Evolutionary conservation across 2,329 filamentous ascomycete species (phyloP).

Genomic region (Apiospora marii): DNA sequence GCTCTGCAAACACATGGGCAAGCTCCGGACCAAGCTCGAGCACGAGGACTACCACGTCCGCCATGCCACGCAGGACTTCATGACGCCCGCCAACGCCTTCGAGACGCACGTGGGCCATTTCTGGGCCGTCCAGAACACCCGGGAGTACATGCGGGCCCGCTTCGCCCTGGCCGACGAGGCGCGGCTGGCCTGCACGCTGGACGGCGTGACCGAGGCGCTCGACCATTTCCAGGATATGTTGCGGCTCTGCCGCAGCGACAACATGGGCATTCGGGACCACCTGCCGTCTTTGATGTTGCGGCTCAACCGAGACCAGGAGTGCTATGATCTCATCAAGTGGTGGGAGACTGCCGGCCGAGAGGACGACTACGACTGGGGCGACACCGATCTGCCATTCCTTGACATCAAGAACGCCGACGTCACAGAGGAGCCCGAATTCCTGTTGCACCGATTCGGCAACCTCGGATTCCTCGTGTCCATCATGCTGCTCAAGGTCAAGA

Average conservation of each 20-base stretch:
- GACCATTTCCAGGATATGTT: slow-evolving; percentile 54
- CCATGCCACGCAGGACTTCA: slow-evolving; percentile 36
- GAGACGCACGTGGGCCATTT: slow-evolving; percentile 50
- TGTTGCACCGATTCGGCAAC: slow-evolving; percentile 20
- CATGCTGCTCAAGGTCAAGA: slow-evolving; percentile 39
- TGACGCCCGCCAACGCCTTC: slow-evolving; percentile 45
- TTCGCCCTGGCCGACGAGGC: slow-evolving; percentile 44
- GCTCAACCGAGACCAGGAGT: slow-evolving; percentile 58
- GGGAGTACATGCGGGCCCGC: slow-evolving; percentile 53
- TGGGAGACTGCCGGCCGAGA: slow-evolving; percentile 34
- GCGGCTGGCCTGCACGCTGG: slow-evolving; percentile 40
- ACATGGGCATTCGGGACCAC: slow-evolving; percentile 50
- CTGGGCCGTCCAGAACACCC: slow-evolving; percentile 50
- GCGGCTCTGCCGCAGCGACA: slow-evolving; percentile 52
- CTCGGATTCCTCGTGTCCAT: slow-evolving; percentile 30
- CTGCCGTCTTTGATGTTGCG: slow-evolving; percentile 53
- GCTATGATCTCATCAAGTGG: slow-evolving; percentile 53
- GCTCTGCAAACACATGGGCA: slow-evolving; percentile 48
- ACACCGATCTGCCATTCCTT: slow-evolving; percentile 40
- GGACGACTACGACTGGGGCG: slow-evolving; percentile 45
- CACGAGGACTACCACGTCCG: slow-evolving; percentile 49
- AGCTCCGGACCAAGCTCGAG: slow-evolving; percentile 38
- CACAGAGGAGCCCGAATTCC: slow-evolving; percentile 31
- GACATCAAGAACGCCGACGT: slow-evolving; percentile 34
- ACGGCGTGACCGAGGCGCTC: slow-evolving; percentile 47